These are phyloP conservation scores for Penicillium soppii DNA, from an alignment of 495 filamentous ascomycete species.

Conservation along the genomic window DNA sequence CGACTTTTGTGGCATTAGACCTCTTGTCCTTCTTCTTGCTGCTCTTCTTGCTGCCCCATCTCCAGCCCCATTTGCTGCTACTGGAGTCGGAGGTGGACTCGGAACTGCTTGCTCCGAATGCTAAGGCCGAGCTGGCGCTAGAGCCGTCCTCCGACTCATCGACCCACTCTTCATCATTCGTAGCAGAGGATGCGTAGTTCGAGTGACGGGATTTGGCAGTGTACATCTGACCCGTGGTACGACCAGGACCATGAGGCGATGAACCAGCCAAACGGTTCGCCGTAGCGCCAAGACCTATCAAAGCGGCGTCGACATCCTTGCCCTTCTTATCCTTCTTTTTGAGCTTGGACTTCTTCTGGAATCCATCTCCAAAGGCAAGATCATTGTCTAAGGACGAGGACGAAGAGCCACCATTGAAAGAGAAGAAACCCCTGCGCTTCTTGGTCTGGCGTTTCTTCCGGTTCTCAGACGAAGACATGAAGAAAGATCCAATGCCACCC, in stretches of 20 bases:
- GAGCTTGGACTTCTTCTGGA: constrained; percentile 33
- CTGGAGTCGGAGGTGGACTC: constrained; percentile 55
- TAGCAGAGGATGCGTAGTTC: constrained; percentile 31
- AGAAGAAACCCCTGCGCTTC: constrained; percentile 55
- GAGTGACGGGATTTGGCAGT: constrained; percentile 34
- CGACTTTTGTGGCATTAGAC: constrained; percentile 22
- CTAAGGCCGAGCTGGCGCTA: constrained; percentile 54
- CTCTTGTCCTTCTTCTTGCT: constrained; percentile 42
- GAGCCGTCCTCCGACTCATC: constrained; percentile 51
- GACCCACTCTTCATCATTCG: constrained; percentile 56
- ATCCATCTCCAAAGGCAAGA: constrained; percentile 48
- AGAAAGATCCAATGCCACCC: constrained; percentile 44
- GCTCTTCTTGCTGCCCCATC: constrained; percentile 53
- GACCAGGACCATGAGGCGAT: constrained; percentile 24
- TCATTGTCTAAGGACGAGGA: constrained; percentile 58
- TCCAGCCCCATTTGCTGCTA: constrained; percentile 54
- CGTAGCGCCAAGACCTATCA: constrained; percentile 56
- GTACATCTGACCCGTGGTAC: constrained; percentile 40
- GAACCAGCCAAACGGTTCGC: constrained; percentile 55
- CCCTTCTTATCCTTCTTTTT: constrained; percentile 40
- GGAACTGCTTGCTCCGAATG: constrained; percentile 52
- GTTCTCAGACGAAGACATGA: constrained; percentile 49
- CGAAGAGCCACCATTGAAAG: constrained; percentile 54
- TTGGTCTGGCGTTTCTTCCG: constrained; percentile 42
- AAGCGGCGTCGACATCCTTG: constrained; percentile 52